Evolutionary conservation across 352 stramenopile species (phyloP).

Genomic region (Salisapilia sapeloensis): DNA sequence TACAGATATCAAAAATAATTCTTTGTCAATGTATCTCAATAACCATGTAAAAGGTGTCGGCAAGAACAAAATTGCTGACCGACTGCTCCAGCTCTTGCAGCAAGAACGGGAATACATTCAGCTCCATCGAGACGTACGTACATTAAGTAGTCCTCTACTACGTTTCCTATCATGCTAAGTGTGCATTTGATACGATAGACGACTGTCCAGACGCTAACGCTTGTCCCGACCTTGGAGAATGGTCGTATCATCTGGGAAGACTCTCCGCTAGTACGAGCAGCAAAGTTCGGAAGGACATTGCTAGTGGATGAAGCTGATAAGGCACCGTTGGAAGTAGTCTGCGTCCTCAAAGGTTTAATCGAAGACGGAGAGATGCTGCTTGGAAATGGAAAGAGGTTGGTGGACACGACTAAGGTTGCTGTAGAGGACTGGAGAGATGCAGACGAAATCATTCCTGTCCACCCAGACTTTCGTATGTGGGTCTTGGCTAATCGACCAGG

Average conservation of each 20-base stretch:
- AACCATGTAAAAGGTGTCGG: too few species aligned
- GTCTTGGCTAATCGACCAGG: slow-evolving; percentile 92
- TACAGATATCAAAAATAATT: too few species aligned
- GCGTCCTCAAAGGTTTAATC: slow-evolving; percentile 90
- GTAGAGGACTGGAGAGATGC: slow-evolving; percentile 45
- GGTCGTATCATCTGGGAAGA: slow-evolving; percentile 87
- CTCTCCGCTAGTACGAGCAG: slow-evolving; percentile 88
- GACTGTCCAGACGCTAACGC: slow-evolving; percentile 87
- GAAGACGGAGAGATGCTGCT: slow-evolving; percentile 93
- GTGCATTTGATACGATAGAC: slow-evolving; percentile 26
- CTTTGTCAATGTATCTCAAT: too few species aligned
- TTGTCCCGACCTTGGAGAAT: slow-evolving; percentile 75
- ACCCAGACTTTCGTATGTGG: slow-evolving; percentile 88
- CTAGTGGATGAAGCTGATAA: slow-evolving; percentile 96
- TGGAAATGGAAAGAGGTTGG: slow-evolving; percentile 76
- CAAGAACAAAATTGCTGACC: slow-evolving; percentile 92
- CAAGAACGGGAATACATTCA: slow-evolving; percentile 95
- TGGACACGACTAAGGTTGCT: slow-evolving; percentile 48
- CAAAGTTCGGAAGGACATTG: slow-evolving; percentile 80
- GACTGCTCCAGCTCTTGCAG: slow-evolving; percentile 77
- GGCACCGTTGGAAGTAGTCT: slow-evolving; percentile 89
- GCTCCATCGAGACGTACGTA: slow-evolving; percentile 88
- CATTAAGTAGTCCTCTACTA: slow-evolving; percentile 1
- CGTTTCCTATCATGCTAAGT: background rate
- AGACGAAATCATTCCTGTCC: slow-evolving; percentile 78